A percentile compares a stretch with the other conserved stretches of the same genome.
phyloP scores from a whole-genome alignment of 2,329 filamentous ascomycete genomes.

The Apiospora pterosperma region DNA sequence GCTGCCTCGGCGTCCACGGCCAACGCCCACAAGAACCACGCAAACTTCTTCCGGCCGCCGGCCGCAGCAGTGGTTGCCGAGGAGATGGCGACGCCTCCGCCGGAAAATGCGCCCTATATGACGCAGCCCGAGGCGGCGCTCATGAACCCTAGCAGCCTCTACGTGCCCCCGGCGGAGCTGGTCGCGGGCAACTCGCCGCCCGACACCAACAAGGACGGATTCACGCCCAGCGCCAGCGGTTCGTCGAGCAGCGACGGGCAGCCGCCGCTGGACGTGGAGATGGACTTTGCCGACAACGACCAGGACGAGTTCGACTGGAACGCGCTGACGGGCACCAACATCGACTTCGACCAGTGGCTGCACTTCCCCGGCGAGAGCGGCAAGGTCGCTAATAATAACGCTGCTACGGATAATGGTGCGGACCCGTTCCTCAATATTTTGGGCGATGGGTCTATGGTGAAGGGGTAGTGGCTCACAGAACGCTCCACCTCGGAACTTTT shows the following conservation, averaged over 20 bases:
- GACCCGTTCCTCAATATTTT: conserved; percentile 1
- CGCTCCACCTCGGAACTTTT: not conserved
- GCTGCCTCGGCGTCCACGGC: conserved; percentile 25
- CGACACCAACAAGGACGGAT: conserved; percentile 37
- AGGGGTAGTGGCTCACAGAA: not conserved
- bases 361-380: conserved; percentile 52
- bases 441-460: conserved; percentile 4
- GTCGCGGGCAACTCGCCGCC: conserved; percentile 38
- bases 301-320: conserved; percentile 54
- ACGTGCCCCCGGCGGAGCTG: conserved; percentile 17
- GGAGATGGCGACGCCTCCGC: conserved; percentile 47
- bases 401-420: not conserved
- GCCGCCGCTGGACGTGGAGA: conserved; percentile 37
- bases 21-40: conserved; percentile 16
- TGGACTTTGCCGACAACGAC: conserved; percentile 38
- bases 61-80: conserved; percentile 15
- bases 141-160: conserved; percentile 20
- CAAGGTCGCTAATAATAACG: conserved; percentile 22
- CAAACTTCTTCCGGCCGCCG: conserved; percentile 15
- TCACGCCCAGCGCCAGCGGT: conserved; percentile 44
- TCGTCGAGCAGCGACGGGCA: conserved; percentile 38
- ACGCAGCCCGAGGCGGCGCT: conserved; percentile 25
- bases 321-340: conserved; percentile 47
- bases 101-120: conserved; percentile 44
- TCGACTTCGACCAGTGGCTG: conserved; percentile 58